Evolutionary conservation across 2,329 filamentous ascomycete species (phyloP).

Genomic region (Rhynchosporium secalis): DNA sequence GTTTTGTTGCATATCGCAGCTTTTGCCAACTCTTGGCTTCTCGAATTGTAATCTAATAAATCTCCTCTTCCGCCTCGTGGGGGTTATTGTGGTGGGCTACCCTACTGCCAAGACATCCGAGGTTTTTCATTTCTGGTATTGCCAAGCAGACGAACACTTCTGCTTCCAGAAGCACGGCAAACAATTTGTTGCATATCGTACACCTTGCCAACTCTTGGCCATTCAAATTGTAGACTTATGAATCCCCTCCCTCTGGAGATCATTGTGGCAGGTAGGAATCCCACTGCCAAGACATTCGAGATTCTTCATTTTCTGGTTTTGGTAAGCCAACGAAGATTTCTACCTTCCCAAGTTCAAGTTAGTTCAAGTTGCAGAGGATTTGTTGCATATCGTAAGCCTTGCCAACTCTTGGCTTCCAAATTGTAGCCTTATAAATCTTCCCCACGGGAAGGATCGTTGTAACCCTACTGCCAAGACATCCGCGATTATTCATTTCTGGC

Average conservation of each 20-base stretch:
- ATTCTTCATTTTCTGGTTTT: background rate
- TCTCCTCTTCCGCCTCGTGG: too few relatives aligned
- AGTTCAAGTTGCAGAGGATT: background rate
- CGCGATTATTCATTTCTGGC: background rate
- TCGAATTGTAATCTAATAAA: too few relatives aligned
- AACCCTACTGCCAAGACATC: background rate
- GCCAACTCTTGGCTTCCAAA: background rate
- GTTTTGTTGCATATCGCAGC: background rate
- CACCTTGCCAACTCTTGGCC: slow-evolving; percentile 6
- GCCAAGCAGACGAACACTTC: background rate
- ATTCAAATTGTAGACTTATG: too few relatives aligned
- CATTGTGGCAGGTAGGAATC: too few relatives aligned
- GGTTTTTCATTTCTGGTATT: background rate
- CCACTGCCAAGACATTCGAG: background rate
- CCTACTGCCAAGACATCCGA: background rate
- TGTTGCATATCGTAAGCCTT: background rate
- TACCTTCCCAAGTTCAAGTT: background rate
- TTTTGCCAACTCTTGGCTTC: background rate
- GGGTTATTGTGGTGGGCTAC: too few relatives aligned
- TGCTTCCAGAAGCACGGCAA: too few relatives aligned
- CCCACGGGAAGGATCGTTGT: too few relatives aligned
- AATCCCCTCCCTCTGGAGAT: too few relatives aligned
- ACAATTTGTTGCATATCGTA: slow-evolving; percentile 1
- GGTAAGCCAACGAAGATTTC: too few relatives aligned
- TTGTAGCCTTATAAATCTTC: too few relatives aligned